Conservation (phyloP, 1,284 basidiomycete genomes). For the Cutaneotrichosporon sp. region DNA sequence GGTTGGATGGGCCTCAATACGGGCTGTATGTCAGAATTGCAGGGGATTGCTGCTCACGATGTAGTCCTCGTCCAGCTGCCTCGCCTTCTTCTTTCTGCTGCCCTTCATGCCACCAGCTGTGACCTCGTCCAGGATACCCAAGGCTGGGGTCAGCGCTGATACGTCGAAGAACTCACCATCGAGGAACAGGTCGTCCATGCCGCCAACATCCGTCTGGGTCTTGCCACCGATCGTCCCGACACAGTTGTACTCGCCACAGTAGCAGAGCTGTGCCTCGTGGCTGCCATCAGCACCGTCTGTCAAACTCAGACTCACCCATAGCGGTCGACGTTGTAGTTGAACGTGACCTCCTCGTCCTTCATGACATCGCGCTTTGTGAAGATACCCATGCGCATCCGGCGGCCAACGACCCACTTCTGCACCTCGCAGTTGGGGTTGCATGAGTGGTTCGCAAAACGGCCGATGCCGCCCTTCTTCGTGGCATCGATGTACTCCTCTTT, state of each 20-base stretch:
- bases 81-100: constrained; percentile 81
- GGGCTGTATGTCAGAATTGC: constrained; percentile 39
- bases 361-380: constrained; percentile 82
- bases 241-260: constrained; percentile 93
- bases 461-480: constrained; percentile 92
- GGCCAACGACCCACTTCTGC: constrained; percentile 96
- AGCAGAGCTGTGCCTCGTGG: constrained; percentile 91
- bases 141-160: constrained; percentile 55
- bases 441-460: constrained; percentile 96
- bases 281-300: constrained; percentile 49
- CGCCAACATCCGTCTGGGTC: constrained; percentile 90
- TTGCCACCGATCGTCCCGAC: constrained; percentile 96
- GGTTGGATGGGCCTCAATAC: constrained; percentile 64
- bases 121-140: constrained; percentile 90
- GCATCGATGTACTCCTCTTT: constrained; percentile 99
- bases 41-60: constrained; percentile 53
- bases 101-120: constrained; percentile 73
- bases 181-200: constrained; percentile 91
- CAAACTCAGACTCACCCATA: constrained; percentile 64
- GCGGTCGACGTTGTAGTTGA: constrained; percentile 99
- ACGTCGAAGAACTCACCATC: constrained; percentile 61
- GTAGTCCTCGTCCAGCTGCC: constrained; percentile 87
- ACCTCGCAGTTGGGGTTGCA: constrained; percentile 98
- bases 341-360: constrained; percentile 89
- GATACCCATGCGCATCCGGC: constrained; percentile 93